Conservation (phyloP, 352 stramenopile species). For the Globisporangium middletonii region DNA sequence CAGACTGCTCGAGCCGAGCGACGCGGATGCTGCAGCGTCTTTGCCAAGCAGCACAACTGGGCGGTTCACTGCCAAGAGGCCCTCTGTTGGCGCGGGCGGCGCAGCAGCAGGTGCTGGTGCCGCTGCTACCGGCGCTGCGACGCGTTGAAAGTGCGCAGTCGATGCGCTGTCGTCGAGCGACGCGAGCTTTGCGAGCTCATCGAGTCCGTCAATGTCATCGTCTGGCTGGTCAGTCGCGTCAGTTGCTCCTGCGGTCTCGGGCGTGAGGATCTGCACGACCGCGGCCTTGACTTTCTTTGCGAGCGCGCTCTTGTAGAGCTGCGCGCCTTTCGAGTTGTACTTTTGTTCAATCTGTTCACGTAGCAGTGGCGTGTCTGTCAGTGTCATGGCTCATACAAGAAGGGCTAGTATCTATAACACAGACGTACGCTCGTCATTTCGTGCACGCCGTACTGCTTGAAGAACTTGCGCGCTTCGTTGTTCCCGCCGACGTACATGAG, state of each 20-base stretch:
- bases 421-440: conserved; percentile 81
- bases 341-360: conserved; percentile 82
- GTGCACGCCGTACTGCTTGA: conserved; percentile 87
- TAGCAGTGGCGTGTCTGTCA: not conserved
- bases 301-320: conserved; percentile 83
- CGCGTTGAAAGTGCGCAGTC: conserved; percentile 50
- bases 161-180: conserved; percentile 25
- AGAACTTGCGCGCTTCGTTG: conserved; percentile 89
- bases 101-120: conserved; percentile 1
- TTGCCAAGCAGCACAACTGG: conserved; percentile 72
- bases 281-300: conserved; percentile 81
- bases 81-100: conserved; percentile 16
- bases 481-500: conserved; percentile 94
- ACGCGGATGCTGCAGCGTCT: conserved; percentile 34
- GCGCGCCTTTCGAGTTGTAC: conserved; percentile 88
- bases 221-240: conserved; percentile 34
- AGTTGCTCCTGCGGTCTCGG: conserved; percentile 8
- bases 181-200: conserved; percentile 75
- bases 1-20: conserved; percentile 33
- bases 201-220: conserved; percentile 59
- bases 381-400: too few relatives aligned
- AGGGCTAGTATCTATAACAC: too few relatives aligned
- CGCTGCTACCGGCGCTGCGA: conserved; percentile 1
- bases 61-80: conserved; percentile 50
- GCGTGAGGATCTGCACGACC: conserved; percentile 44